Conservation (phyloP, 441 rosid genomes). For the Oxalis stricta region DNA sequence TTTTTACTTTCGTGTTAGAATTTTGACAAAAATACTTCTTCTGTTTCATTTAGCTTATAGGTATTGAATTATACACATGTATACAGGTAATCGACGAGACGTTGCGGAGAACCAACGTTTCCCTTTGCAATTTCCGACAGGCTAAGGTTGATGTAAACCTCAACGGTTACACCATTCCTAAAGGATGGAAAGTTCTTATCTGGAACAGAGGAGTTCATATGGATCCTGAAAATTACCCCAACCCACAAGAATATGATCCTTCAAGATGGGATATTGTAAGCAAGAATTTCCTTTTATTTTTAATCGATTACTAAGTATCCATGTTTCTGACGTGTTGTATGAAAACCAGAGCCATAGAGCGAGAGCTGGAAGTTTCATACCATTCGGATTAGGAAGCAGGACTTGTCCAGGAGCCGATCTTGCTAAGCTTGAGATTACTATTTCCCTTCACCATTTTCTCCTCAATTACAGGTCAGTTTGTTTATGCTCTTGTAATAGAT, state of each 20-base stretch:
- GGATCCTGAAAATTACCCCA: constrained; percentile 14
- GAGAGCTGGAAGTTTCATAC: constrained; percentile 12
- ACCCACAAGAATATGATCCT: constrained; percentile 18
- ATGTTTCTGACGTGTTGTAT: too few species aligned
- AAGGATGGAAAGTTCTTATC: constrained; percentile 26
- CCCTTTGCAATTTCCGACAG: constrained; percentile 16
- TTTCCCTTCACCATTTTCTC: constrained; percentile 23
- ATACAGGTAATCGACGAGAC: constrained; percentile 24
- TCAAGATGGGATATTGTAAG: constrained; percentile 31
- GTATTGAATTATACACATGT: neutral
- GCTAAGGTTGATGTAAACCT: constrained; percentile 12
- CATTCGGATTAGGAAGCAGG: constrained; percentile 23
- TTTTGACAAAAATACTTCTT: neutral
- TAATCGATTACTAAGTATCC: too few species aligned
- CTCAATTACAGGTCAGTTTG: constrained; percentile 20
- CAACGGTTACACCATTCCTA: constrained; percentile 18
- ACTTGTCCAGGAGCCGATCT: constrained; percentile 26
- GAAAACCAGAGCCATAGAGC: constrained; percentile 2
- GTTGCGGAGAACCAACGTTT: constrained; percentile 9
- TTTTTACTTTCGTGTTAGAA: neutral
- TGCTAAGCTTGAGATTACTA: constrained; percentile 21
- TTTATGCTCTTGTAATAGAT: too few species aligned
- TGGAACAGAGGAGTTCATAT: constrained; percentile 14
- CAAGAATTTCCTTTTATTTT: neutral
- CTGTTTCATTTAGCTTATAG: too few species aligned